Percentiles rank a stretch among this genome's conserved stretches.
phyloP scores from a whole-genome alignment of 2,329 filamentous ascomycete genomes.

The Penicillium concentricum region DNA sequence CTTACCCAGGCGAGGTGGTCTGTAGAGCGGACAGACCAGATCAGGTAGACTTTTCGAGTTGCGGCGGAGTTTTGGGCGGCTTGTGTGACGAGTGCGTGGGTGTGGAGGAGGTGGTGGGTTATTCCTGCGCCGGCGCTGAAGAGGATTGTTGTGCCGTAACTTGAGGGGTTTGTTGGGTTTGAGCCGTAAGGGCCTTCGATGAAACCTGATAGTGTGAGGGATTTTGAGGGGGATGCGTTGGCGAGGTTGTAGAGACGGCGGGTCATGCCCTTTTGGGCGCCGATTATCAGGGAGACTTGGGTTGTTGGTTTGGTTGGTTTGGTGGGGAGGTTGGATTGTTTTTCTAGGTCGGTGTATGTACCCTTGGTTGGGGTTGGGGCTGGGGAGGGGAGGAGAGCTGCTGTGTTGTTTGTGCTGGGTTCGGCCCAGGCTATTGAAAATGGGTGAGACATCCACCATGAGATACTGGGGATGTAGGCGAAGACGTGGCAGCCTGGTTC shows the following conservation, averaged over 20 bases:
- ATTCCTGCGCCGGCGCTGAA: constrained; percentile 67
- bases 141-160: constrained; percentile 64
- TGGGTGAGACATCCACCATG: constrained; percentile 50
- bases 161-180: constrained; percentile 55
- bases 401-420: constrained; percentile 17
- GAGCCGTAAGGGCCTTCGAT: constrained; percentile 65
- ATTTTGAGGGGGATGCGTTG: constrained; percentile 47
- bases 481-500: constrained; percentile 60
- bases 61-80: constrained; percentile 54
- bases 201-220: constrained; percentile 54
- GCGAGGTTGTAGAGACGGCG: constrained; percentile 59
- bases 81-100: constrained; percentile 58
- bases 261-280: constrained; percentile 64
- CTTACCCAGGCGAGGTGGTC: constrained; percentile 64
- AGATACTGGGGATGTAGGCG: constrained; percentile 56
- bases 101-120: constrained; percentile 63
- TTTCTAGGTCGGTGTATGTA: constrained; percentile 33
- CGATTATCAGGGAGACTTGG: constrained; percentile 57
- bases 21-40: constrained; percentile 62
- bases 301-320: constrained; percentile 19
- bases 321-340: constrained; percentile 27
- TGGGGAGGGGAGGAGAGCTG: constrained; percentile 13
- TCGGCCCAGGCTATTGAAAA: constrained; percentile 51
- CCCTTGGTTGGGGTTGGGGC: background rate
- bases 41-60: constrained; percentile 59